Evolutionary conservation across 176 grass and related monocot species (phyloP).

Genomic region (Aechmea fasciata): DNA sequence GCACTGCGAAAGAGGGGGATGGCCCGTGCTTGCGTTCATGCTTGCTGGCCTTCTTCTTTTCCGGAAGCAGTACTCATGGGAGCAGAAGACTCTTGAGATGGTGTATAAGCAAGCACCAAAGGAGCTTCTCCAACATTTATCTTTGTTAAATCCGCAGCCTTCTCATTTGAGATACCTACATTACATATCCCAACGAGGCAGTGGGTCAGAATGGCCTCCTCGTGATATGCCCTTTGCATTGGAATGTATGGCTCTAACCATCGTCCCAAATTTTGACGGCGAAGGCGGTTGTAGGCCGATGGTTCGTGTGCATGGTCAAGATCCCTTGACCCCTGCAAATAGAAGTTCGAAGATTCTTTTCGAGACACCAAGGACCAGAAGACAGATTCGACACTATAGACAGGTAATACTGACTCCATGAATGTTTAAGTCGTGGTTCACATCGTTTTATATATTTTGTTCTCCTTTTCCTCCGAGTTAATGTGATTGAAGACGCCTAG

Average conservation of each 20-base stretch:
- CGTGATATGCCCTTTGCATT: conserved; percentile 44
- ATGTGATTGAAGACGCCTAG: neutral
- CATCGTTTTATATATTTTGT: too few relatives aligned
- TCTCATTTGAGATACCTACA: conserved; percentile 94
- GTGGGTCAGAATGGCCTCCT: conserved; percentile 75
- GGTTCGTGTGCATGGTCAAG: conserved; percentile 65
- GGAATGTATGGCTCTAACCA: conserved; percentile 47
- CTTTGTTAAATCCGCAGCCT: conserved; percentile 77
- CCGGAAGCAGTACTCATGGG: conserved; percentile 63
- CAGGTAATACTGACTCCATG: conserved; percentile 43
- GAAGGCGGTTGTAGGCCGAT: conserved; percentile 66
- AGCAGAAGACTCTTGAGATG: conserved; percentile 93
- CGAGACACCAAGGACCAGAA: conserved; percentile 61
- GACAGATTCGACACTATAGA: conserved; percentile 50
- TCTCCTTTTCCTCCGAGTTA: neutral
- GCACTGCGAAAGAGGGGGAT: conserved; percentile 88
- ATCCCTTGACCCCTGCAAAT: conserved; percentile 46
- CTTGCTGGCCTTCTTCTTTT: conserved; percentile 83
- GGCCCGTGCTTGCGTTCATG: conserved; percentile 94
- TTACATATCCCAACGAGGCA: conserved; percentile 74
- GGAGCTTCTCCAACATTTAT: conserved; percentile 79
- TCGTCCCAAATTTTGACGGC: conserved; percentile 61
- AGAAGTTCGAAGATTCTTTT: conserved; percentile 73
- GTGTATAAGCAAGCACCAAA: conserved; percentile 91
- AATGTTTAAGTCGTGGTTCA: too few relatives aligned